Conservation (phyloP, 2,329 filamentous ascomycete species). For the Alternaria conjuncta region DNA sequence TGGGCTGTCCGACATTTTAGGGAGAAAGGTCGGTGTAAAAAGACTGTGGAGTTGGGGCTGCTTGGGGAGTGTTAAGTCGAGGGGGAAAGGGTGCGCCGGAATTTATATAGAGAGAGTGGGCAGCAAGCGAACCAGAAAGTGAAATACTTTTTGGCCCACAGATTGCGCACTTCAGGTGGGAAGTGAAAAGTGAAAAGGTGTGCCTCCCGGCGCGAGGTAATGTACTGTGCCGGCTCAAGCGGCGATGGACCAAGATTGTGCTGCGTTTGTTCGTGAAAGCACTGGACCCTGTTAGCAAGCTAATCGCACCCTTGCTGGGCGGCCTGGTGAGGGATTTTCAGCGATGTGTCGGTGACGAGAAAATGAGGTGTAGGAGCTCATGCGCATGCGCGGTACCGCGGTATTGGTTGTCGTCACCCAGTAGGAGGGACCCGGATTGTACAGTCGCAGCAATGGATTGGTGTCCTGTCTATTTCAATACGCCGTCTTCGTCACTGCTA, state of each 20-base stretch:
- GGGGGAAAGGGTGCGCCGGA: neutral
- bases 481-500: slow-evolving; percentile 40
- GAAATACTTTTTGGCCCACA: neutral
- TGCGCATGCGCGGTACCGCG: neutral
- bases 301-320: neutral
- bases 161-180: neutral
- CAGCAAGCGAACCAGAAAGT: neutral
- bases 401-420: neutral
- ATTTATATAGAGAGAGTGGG: neutral
- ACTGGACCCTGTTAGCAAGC: neutral
- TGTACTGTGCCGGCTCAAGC: neutral
- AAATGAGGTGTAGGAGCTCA: neutral
- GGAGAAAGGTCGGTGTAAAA: neutral
- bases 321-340: neutral
- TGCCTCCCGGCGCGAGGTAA: neutral
- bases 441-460: neutral
- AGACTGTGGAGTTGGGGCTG: neutral
- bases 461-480: slow-evolving; percentile 31
- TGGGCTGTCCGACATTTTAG: neutral
- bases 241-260: neutral
- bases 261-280: neutral
- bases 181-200: neutral
- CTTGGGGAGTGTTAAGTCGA: neutral
- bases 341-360: neutral
- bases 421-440: neutral